Base-by-base conservation (phyloP, 768 basidiomycete species). In the Agaricus sinodeliciosus region DNA sequence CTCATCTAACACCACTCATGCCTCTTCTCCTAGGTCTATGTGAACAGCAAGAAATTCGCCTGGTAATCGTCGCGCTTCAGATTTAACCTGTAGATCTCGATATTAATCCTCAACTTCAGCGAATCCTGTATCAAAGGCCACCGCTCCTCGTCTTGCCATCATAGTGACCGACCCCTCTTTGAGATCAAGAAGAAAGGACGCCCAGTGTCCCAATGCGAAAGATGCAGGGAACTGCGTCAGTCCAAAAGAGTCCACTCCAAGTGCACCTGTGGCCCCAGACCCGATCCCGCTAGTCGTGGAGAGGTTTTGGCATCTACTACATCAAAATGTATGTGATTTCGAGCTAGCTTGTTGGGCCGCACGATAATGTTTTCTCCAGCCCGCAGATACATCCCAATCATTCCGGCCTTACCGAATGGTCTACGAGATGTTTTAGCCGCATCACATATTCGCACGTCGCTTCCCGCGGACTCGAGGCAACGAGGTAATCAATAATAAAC, bases 111-210 rank as follows among this genome's bases (percentile, higher is more conserved):
- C 35, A 47, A 18, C 28, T 15, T 34, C 61, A 94, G 93, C 67
- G 88, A 87, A 72, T 86, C 90, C 11, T 96, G 94, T 68, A 94
- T 94, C 65, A 94, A 94, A 69, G 94, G 94, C 0, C 93, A 96
- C 63, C 84, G 94, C 49, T 94, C 93, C 11, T 92, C 91, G 2
- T 82, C 82, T 12, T 96, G 94, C 66, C 79, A 79, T 44, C 94
- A 96, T 64, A 82, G 82, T 27, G 89, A 92, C 59, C 76, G 94
- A 16, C 91, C 92, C 3, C 74, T 96, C n/a, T 93, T 90, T 57
- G 90, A 94, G 66, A 84, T 95, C 54, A 90, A 93, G 76, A 90
- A 87, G 74, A 94, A 95, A 65, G 94, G 94, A 2, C 78, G 94
- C 6, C 94, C 94, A 0, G 80, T 92, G 13, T 91, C 93, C 6